Percentiles rank a stretch among this genome's conserved stretches.
Evolutionary conservation across 2,329 filamentous ascomycete species (phyloP).

Genomic region (Apiospora rasikravindrae): DNA sequence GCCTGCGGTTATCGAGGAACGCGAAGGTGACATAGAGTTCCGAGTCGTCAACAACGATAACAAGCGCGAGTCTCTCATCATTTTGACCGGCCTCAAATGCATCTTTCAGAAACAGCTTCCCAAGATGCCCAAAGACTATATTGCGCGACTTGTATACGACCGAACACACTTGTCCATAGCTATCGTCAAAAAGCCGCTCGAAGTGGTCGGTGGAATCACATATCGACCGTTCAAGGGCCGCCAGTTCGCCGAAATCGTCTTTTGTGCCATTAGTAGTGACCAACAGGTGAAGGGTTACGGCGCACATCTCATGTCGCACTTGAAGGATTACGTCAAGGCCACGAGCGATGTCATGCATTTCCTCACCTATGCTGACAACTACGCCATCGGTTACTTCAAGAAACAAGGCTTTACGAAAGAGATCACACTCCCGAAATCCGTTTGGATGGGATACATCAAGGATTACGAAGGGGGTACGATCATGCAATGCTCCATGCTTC

Average conservation of each 20-base stretch:
- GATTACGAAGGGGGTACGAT: conserved; percentile 99
- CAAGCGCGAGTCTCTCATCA: conserved; percentile 84
- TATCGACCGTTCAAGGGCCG: conserved; percentile 93
- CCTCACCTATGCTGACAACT: conserved; percentile 97
- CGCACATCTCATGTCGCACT: conserved; percentile 95
- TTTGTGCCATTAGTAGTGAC: conserved; percentile 95
- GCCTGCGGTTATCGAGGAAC: conserved; percentile 92
- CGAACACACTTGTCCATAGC: conserved; percentile 95
- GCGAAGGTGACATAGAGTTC: conserved; percentile 93
- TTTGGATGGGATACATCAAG: conserved; percentile 99
- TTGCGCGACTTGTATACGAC: conserved; percentile 95
- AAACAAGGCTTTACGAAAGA: conserved; percentile 99
- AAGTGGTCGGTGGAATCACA: conserved; percentile 96
- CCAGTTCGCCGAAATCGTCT: conserved; percentile 96
- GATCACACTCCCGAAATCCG: conserved; percentile 85
- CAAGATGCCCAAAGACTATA: conserved; percentile 99
- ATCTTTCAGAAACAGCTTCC: conserved; percentile 98
- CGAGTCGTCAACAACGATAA: conserved; percentile 98
- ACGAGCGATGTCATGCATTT: conserved; percentile 98
- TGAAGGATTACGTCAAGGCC: conserved; percentile 98
- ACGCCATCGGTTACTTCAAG: conserved; percentile 98
- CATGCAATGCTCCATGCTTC: conserved; percentile 99
- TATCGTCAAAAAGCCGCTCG: conserved; percentile 94
- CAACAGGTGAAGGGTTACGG: conserved; percentile 99
- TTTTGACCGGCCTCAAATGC: conserved; percentile 93